Base-by-base conservation (phyloP, 805 yeast species). In the Kazachstania taianensis region DNA sequence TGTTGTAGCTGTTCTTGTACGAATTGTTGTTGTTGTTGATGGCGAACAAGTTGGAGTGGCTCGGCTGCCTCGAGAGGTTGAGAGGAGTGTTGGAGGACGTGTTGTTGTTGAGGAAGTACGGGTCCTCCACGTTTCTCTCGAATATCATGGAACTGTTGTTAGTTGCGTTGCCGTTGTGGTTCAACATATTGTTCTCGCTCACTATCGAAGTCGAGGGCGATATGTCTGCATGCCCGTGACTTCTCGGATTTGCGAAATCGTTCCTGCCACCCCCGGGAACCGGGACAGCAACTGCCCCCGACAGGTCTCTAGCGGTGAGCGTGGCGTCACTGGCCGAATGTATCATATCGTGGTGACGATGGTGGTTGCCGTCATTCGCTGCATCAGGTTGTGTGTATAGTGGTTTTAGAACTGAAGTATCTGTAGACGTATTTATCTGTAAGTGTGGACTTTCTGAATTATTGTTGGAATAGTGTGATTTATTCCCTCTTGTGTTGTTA, bases 91-190 rank as follows among this genome's bases (percentile, higher is more conserved):
- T n/a, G 25, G 12, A 9, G 25, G 12, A n/a, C 4, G 25, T 22
- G 12, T 9, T 9, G 12, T 22, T 9, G 4, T 9, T 12, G 15
- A n/a, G 13, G 25, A 41, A 48, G 17, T 62, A 43, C 9, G 75
- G 76, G 44, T 76, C 82, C 50, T 78, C 81, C 5, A 78, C 84
- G 33, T 72, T 68, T 39, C 84, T 64, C 48, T 78, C 86, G 52
- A 74, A 81, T 45, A 78, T 79, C 52, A 68, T 53, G 7, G 79
- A 72, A 7, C 22, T 31, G 15, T 16, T 19, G 12, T n/a, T 22
- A 9, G 25, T n/a, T n/a, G 25, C 25, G 25, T n/a, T n/a, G n/a
- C n/a, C n/a, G n/a, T n/a, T n/a, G n/a, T n/a, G n/a, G n/a, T n/a
- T n/a, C n/a, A n/a, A n/a, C n/a, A n/a, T n/a, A n/a, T n/a, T n/a